These are phyloP conservation scores for Ustilago lituana DNA, from an alignment of 1,284 basidiomycete species.

Conservation along the genomic window DNA sequence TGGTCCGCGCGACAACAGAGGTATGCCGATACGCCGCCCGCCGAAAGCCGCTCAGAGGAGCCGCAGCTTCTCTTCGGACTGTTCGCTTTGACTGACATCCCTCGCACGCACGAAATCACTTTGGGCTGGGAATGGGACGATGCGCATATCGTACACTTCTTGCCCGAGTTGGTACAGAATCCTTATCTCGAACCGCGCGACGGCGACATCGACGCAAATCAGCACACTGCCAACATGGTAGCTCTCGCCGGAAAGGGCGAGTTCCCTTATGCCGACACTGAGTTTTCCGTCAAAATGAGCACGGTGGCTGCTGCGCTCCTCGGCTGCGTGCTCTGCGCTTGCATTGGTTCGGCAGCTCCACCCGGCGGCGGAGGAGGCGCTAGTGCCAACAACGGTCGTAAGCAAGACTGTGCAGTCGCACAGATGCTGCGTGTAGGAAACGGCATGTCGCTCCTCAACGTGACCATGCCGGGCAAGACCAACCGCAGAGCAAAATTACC, in stretches of 20 bases:
- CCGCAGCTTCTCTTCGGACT: conserved; percentile 79
- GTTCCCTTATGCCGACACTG: conserved; percentile 62
- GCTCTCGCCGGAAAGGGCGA: conserved; percentile 55
- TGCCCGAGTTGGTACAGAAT: conserved; percentile 77
- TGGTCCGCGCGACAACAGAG: conserved; percentile 21
- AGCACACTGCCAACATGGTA: conserved; percentile 46
- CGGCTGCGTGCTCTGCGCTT: conserved; percentile 60
- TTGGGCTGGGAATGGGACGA: conserved; percentile 98
- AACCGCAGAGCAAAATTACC: conserved; percentile 54
- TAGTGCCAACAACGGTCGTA: conserved; percentile 56
- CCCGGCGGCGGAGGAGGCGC: conserved; percentile 56
- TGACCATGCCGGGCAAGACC: conserved; percentile 48
- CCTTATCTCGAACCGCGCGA: conserved; percentile 43
- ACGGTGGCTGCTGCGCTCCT: conserved; percentile 56
- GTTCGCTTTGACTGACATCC: conserved; percentile 81
- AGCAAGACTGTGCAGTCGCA: conserved; percentile 65
- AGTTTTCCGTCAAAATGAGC: conserved; percentile 61
- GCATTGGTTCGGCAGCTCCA: conserved; percentile 60
- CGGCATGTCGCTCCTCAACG: conserved; percentile 64
- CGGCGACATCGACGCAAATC: conserved; percentile 27
- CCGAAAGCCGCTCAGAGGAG: conserved; percentile 62
- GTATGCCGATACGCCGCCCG: conserved; percentile 46
- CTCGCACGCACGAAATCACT: conserved; percentile 84
- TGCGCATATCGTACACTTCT: conserved; percentile 82
- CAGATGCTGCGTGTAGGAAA: conserved; percentile 66